These are phyloP conservation scores for Metschnikowia santaceciliae DNA, from an alignment of 805 yeast species.

Conservation along the genomic window DNA sequence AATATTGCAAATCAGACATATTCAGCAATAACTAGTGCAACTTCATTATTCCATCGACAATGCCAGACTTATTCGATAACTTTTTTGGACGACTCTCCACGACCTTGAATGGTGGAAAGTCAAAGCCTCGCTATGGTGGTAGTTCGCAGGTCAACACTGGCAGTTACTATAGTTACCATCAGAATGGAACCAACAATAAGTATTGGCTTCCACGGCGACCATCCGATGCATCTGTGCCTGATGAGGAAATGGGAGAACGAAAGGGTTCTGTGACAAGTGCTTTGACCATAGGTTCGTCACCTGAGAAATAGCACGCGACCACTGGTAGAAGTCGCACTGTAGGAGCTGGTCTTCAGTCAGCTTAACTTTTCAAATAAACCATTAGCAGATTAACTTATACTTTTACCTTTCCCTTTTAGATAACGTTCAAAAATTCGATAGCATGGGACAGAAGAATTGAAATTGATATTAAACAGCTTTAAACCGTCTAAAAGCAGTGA, in stretches of 20 bases:
- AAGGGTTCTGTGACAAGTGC: conserved; percentile 2
- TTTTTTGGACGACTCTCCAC: conserved; percentile 31
- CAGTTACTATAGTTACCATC: conserved; percentile 33
- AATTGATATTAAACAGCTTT: background rate
- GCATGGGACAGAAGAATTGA: conserved; percentile 1
- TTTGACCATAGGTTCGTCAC: background rate
- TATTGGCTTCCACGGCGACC: conserved; percentile 25
- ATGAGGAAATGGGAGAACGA: conserved; percentile 1
- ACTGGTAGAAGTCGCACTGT: too few relatives aligned
- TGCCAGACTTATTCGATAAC: conserved; percentile 40
- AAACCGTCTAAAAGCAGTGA: background rate
- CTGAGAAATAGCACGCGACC: background rate
- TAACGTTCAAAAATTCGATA: background rate
- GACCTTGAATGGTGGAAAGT: conserved; percentile 32
- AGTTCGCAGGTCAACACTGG: conserved; percentile 37
- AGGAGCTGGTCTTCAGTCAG: background rate
- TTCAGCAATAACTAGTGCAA: too few relatives aligned
- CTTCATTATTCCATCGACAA: conserved; percentile 1
- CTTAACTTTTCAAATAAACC: background rate
- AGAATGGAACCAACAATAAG: conserved; percentile 34
- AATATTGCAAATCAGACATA: too few relatives aligned
- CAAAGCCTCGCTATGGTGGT: conserved; percentile 29
- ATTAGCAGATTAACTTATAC: background rate
- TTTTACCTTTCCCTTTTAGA: background rate
- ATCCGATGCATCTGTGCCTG: background rate